Conservation (phyloP, 805 yeast species). For the Lachancea fermentati region DNA sequence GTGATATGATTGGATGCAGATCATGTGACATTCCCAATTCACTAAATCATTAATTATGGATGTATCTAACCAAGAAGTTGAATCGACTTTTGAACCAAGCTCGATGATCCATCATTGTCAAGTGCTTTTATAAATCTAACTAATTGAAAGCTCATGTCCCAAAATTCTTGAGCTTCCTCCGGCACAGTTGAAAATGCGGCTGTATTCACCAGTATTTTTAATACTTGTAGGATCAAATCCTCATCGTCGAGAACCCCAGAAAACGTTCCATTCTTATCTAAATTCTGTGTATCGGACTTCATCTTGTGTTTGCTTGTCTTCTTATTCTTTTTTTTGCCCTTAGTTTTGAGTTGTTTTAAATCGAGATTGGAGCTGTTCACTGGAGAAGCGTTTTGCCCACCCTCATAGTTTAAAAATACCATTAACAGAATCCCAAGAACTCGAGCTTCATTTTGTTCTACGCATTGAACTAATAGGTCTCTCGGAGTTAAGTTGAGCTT, state of each 20-base stretch:
- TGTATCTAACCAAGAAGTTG: constrained; percentile 12
- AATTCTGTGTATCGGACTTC: neutral
- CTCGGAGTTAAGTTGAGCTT: constrained; percentile 27
- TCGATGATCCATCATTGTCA: constrained; percentile 25
- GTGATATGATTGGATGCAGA: constrained; percentile 11
- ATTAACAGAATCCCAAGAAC: constrained; percentile 27
- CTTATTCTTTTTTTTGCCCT: constrained; percentile 1
- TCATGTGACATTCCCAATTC: too few species aligned
- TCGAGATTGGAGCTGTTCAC: neutral
- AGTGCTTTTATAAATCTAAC: constrained; percentile 25
- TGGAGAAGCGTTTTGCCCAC: constrained; percentile 2
- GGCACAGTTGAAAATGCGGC: constrained; percentile 24
- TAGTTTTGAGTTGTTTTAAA: neutral
- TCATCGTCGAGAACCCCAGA: constrained; percentile 24
- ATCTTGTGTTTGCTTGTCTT: constrained; percentile 3
- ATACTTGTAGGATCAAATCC: constrained; percentile 28
- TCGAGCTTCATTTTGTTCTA: constrained; percentile 29
- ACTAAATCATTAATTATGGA: neutral
- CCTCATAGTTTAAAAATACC: constrained; percentile 31
- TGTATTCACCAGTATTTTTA: constrained; percentile 25
- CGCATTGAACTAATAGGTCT: constrained; percentile 26
- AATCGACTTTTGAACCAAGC: constrained; percentile 22
- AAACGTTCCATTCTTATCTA: constrained; percentile 9
- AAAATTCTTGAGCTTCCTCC: constrained; percentile 26
- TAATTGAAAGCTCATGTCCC: constrained; percentile 34